Base-by-base conservation (phyloP, 495 filamentous ascomycete genomes). In the Chaetomium tenue region DNA sequence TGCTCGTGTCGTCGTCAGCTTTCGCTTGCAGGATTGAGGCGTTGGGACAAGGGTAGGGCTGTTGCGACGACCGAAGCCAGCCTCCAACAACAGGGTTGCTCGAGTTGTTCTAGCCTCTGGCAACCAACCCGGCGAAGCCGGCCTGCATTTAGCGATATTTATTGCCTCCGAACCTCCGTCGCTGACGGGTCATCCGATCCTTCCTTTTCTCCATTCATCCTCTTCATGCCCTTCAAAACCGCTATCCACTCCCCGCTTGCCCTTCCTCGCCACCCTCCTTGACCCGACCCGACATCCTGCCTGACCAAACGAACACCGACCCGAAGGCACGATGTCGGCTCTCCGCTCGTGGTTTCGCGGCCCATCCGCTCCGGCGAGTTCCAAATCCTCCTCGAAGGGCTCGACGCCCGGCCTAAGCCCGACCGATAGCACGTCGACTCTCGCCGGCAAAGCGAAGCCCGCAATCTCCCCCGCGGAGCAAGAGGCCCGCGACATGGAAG, bases 401-500 rank as follows among this genome's bases (percentile, higher is more conserved):
- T 5, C 64, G 33, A 71, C 48, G 30, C 66, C 73, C 25, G 39
- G 23, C 39, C 51, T 63, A 25, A 75, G 68, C 53, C 73, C 70
- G 22, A 65, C 55, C n/a, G 54, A 68, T 13, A 75, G 68, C 63
- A 67, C 65, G 2, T 39, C 64, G 3, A 33, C 60, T 16, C 56
- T 69, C 60, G 65, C 61, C 57, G 65, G 67, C 58, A 71, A 68
- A 12, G 71, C 71, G 37, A 72, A 71, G 51, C 64, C 68, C 15
- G 65, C 72, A 20, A 48, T 67, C 15, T 67, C 70, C 63, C 65
- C 54, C 16, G 59, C 63, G 23, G 60, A 61, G 26, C 66, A 71
- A 44, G 72, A 76, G 55, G 63, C 72, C 25, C 68, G 66, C 76
- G 46, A 84, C 77, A 63, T 85, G 18, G 71, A 77, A n/a, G 73